Evolutionary conservation across 768 basidiomycete species (phyloP).

Genomic region (Lentinula raphanica): DNA sequence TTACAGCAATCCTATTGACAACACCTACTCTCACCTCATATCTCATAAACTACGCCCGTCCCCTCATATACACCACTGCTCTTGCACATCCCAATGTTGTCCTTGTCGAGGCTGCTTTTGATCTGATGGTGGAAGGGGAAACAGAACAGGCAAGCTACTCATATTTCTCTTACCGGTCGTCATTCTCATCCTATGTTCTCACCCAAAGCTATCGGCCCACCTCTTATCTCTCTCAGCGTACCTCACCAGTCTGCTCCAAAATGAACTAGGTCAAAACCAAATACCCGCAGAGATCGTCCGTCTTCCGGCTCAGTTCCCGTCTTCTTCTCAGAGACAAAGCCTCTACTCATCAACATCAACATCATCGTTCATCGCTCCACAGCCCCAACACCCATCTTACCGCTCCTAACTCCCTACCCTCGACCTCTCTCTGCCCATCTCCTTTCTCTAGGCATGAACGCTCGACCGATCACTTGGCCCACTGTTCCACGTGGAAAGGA

Average conservation of each 20-base stretch:
- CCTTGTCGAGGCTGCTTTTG: constrained; percentile 73
- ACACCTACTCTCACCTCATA: constrained; percentile 72
- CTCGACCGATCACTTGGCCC: constrained; percentile 77
- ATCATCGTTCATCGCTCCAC: constrained; percentile 22
- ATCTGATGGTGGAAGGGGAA: constrained; percentile 66
- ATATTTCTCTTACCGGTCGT: neutral
- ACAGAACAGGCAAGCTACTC: constrained; percentile 47
- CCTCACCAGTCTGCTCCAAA: constrained; percentile 39
- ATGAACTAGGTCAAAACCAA: constrained; percentile 27
- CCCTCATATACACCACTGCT: constrained; percentile 89
- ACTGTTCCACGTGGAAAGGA: constrained; percentile 87
- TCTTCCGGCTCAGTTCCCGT: constrained; percentile 29
- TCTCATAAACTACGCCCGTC: constrained; percentile 86
- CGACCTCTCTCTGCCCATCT: constrained; percentile 74
- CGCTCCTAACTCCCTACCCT: constrained; percentile 72
- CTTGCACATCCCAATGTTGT: constrained; percentile 72
- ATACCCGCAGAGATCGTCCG: constrained; percentile 33
- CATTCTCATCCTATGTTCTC: neutral
- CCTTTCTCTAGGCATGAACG: constrained; percentile 48
- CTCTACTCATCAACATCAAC: constrained; percentile 17
- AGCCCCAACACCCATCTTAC: constrained; percentile 74
- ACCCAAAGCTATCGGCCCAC: constrained; percentile 9
- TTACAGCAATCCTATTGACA: constrained; percentile 68
- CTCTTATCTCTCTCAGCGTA: constrained; percentile 22
- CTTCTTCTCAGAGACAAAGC: constrained; percentile 13